Conservation (phyloP, 2,329 filamentous ascomycete species). For the Mollisia scopiformis region DNA sequence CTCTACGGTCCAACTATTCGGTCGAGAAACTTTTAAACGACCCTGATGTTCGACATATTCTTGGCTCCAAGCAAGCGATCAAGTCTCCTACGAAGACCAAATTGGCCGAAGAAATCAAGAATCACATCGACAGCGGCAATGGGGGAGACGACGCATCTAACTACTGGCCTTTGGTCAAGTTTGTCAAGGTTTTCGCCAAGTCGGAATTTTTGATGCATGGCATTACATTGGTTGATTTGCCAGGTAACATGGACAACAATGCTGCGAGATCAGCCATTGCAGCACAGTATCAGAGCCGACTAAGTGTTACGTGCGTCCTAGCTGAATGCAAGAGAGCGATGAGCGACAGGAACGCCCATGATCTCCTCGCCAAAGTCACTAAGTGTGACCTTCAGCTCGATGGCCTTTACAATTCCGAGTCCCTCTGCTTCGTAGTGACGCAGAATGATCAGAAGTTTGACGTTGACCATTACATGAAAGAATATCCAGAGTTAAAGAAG, state of each 20-base stretch:
- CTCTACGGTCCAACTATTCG: constrained; percentile 36
- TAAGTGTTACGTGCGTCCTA: constrained; percentile 25
- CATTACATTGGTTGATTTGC: constrained; percentile 18
- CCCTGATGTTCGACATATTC: constrained; percentile 10
- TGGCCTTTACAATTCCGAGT: constrained; percentile 14
- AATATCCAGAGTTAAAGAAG: constrained; percentile 8
- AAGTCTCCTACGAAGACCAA: background rate
- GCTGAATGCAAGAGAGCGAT: constrained; percentile 13
- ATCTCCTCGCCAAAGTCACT: constrained; percentile 17
- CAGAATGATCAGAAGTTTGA: constrained; percentile 20
- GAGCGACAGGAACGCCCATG: constrained; percentile 21
- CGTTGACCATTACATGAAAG: constrained; percentile 11
- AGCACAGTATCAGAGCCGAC: constrained; percentile 17
- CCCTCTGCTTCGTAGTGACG: constrained; percentile 23
- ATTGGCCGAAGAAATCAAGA: constrained; percentile 14
- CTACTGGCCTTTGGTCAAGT: constrained; percentile 27
- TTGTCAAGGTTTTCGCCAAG: constrained; percentile 14
- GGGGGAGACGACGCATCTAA: background rate
- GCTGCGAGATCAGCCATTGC: constrained; percentile 21
- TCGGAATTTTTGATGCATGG: background rate
- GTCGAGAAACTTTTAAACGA: constrained; percentile 17
- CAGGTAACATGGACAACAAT: constrained; percentile 26
- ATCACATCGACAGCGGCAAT: constrained; percentile 20
- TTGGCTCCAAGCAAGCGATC: constrained; percentile 14
- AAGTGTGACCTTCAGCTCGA: constrained; percentile 25